Evolutionary conservation across 2,329 filamentous ascomycete genomes (phyloP).

Genomic region (Fusarium sp.): DNA sequence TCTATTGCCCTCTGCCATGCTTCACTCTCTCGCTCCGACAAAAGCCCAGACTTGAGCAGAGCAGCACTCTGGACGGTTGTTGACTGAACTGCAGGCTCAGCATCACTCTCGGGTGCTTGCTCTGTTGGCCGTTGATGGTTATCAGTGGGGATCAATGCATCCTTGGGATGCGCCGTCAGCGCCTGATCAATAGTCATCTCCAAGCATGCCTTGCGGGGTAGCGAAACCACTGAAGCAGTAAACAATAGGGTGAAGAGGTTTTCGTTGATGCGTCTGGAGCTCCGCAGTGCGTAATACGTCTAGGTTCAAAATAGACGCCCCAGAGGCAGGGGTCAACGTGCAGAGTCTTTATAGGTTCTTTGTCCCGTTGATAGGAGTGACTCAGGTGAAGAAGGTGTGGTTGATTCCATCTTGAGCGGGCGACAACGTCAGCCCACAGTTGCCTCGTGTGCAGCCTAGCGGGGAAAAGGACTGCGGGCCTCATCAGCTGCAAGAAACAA

Average conservation of each 20-base stretch:
- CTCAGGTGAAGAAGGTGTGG: neutral
- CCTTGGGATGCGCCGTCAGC: neutral
- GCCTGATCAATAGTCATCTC: neutral
- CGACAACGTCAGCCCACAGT: neutral
- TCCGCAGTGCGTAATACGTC: neutral
- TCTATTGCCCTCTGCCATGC: slow-evolving; percentile 94
- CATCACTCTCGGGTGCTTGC: neutral
- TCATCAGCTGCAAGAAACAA: neutral
- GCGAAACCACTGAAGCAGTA: neutral
- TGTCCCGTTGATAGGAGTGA: neutral
- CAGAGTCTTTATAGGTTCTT: neutral
- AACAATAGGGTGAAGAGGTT: neutral
- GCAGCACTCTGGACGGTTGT: neutral
- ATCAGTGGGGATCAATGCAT: neutral
- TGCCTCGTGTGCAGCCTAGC: neutral
- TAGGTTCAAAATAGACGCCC: neutral
- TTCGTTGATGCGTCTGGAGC: neutral
- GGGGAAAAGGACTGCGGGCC: neutral
- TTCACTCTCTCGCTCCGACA: slow-evolving; percentile 31
- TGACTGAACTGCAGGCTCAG: neutral
- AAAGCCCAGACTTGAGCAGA: slow-evolving; percentile 2
- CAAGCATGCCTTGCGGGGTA: neutral
- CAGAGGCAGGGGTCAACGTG: neutral
- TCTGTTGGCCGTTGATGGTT: neutral
- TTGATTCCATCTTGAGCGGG: neutral